These are phyloP conservation scores for Taiozyma sp. DNA, from an alignment of 1,139 yeast species.

Conservation along the genomic window DNA sequence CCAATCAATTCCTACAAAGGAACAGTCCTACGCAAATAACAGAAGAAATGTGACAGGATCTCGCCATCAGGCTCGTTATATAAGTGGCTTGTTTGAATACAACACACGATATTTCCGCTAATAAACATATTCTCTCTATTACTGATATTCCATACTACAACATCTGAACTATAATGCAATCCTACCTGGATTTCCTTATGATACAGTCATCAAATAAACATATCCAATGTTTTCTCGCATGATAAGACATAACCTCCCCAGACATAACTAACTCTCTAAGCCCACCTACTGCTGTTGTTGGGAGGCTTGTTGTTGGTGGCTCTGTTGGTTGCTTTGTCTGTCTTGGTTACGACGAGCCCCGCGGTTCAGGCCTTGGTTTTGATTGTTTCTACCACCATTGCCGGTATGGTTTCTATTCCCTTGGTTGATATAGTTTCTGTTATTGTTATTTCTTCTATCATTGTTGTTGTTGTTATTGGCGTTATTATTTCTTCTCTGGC, in stretches of 20 bases:
- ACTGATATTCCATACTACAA: background rate
- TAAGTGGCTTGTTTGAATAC: background rate
- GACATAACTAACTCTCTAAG: background rate
- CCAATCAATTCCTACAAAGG: background rate
- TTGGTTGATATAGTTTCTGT: constrained; percentile 25
- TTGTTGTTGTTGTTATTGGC: constrained; percentile 24
- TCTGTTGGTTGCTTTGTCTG: constrained; percentile 4
- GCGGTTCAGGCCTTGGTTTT: constrained; percentile 1
- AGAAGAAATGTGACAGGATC: background rate
- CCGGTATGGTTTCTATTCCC: constrained; percentile 16
- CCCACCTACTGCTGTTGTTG: constrained; percentile 1
- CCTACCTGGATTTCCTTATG: background rate
- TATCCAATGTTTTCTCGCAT: background rate
- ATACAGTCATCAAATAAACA: constrained; percentile 1
- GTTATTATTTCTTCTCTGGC: constrained; percentile 31
- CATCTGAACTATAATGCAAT: background rate
- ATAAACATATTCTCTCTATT: background rate
- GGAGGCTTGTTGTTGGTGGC: constrained; percentile 2
- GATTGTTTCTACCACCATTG: constrained; percentile 9
- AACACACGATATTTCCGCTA: background rate
- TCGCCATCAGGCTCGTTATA: too few species aligned
- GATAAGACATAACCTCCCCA: background rate
- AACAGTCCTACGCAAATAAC: too few species aligned
- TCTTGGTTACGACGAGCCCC: constrained; percentile 9
- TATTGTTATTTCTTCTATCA: constrained; percentile 20